Percentiles rank a stretch among this genome's conserved stretches.
phyloP scores from a whole-genome alignment of 2,329 filamentous ascomycete species.

The Pseudopithomyces chartarum region DNA sequence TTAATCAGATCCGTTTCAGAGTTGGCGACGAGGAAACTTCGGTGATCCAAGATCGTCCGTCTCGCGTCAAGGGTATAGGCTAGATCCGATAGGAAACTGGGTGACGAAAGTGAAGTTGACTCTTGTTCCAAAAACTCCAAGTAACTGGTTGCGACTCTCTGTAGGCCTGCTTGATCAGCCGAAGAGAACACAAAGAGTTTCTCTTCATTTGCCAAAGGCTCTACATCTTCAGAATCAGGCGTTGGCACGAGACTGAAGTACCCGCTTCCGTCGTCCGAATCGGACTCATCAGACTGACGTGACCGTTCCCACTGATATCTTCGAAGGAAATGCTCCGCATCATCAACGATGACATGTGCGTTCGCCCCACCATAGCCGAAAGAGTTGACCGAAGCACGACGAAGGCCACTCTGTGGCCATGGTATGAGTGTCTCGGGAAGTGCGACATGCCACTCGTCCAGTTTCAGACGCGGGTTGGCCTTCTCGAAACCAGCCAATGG shows the following conservation, averaged over 20 bases:
- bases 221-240: not conserved
- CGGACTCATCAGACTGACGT: not conserved
- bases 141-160: not conserved
- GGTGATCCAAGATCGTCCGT: conserved; percentile 4
- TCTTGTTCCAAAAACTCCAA: not conserved
- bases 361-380: conserved; percentile 20
- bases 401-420: conserved; percentile 7
- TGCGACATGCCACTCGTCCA: not conserved
- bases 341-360: conserved; percentile 15
- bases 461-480: conserved; percentile 9
- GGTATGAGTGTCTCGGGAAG: not conserved
- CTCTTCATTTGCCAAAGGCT: not conserved
- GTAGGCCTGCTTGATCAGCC: not conserved
- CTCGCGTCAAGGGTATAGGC: conserved; percentile 11
- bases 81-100: conserved; percentile 5
- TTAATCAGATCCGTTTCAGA: not conserved
- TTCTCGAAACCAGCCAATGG: conserved; percentile 14
- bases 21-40: not conserved
- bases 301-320: not conserved
- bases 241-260: not conserved
- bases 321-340: conserved; percentile 6
- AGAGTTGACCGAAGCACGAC: conserved; percentile 10
- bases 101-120: not conserved
- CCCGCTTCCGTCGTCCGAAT: not conserved
- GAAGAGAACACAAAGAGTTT: not conserved